These are phyloP conservation scores for Claviceps arundinis DNA, from an alignment of 2,329 filamentous ascomycete species.

Conservation along the genomic window DNA sequence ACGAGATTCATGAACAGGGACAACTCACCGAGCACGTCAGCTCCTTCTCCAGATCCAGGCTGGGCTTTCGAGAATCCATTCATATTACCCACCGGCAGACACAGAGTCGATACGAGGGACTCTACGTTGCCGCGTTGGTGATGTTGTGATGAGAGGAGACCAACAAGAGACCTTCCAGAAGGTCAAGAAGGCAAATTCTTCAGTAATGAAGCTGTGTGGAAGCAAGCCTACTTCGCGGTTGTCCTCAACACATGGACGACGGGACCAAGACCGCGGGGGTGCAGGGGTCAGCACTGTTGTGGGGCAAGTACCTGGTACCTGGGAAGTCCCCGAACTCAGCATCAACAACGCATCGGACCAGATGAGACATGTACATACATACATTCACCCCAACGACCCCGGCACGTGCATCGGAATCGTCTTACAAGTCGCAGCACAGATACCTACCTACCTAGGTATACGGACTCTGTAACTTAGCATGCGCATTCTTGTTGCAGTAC, in stretches of 20 bases:
- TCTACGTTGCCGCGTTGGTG: neutral
- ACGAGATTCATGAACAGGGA: neutral
- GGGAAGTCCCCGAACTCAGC: no score
- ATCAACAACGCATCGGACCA: no score
- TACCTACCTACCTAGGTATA: no score
- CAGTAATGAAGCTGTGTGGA: neutral
- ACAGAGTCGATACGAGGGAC: neutral
- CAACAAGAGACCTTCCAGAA: no score
- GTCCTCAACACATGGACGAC: neutral
- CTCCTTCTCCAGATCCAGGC: conserved; percentile 76
- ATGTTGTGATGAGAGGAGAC: neutral
- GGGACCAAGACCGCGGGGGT: neutral
- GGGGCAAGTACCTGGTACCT: neutral
- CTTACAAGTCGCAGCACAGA: no score
- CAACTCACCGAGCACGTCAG: conserved; percentile 76
- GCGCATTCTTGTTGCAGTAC: no score
- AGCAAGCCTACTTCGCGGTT: neutral
- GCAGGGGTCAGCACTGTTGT: no score
- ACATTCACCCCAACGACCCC: no score
- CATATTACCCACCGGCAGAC: conserved; percentile 14
- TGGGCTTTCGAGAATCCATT: conserved; percentile 39
- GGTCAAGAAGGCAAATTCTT: neutral
- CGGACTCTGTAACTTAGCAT: no score
- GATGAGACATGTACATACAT: no score
- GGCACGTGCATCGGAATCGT: no score